Percentiles rank a stretch among this genome's conserved stretches.
These are phyloP conservation scores for Cinnamomum micranthum DNA, from an alignment of 164 flowering plant species.

Conservation along the genomic window DNA sequence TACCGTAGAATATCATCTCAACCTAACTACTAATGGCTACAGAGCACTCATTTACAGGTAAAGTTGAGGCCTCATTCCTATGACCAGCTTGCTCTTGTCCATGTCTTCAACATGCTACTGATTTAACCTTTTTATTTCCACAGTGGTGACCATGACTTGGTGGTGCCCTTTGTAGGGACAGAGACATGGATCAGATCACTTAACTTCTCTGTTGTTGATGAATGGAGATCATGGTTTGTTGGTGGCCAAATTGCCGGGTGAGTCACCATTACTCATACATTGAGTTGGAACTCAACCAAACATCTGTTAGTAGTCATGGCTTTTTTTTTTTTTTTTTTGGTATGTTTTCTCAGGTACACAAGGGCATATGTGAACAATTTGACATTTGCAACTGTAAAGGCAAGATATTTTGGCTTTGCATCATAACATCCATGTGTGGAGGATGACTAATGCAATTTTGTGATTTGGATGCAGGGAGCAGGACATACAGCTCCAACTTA, in stretches of 20 bases:
- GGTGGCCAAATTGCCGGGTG: constrained; percentile 50
- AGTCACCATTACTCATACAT: background rate
- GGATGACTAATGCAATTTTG: background rate
- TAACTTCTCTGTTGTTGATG: constrained; percentile 39
- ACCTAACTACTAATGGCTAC: constrained; percentile 17
- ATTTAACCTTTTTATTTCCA: background rate
- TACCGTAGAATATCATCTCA: constrained; percentile 15
- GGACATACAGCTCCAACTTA: constrained; percentile 21
- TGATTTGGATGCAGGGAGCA: constrained; percentile 12
- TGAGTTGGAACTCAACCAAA: background rate
- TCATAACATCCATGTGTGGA: too few species aligned
- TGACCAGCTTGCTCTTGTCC: background rate
- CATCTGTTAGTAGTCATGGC: too few species aligned
- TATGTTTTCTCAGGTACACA: constrained; percentile 25
- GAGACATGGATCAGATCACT: constrained; percentile 31
- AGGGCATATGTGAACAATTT: constrained; percentile 21
- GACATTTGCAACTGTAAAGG: constrained; percentile 42
- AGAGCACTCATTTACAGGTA: constrained; percentile 19
- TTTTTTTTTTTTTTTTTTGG: too few species aligned
- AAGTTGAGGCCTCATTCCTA: background rate
- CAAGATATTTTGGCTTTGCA: constrained; percentile 1
- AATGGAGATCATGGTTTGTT: constrained; percentile 49
- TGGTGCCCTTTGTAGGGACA: constrained; percentile 24
- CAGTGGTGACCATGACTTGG: constrained; percentile 41
- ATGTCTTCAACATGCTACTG: background rate